Percentiles rank a stretch among this genome's conserved stretches.
phyloP scores from a whole-genome alignment of 1,139 yeast genomes.

The Magnusiomyces ingens region DNA sequence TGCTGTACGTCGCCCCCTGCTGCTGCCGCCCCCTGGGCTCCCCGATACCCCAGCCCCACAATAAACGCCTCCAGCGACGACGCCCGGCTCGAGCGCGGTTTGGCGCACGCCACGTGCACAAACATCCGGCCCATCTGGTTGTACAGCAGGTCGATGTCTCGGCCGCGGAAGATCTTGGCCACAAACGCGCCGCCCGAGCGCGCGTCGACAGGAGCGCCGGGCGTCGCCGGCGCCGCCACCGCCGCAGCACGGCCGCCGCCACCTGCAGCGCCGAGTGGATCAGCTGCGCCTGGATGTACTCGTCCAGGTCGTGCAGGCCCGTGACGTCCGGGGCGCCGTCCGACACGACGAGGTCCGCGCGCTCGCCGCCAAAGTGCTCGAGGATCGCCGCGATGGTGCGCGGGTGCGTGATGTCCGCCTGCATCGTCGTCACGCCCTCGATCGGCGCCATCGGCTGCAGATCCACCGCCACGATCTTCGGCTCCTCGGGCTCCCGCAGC shows the following conservation, averaged over 20 bases:
- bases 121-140: slow-evolving; percentile 81
- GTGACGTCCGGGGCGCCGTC: slow-evolving; percentile 99
- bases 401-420: slow-evolving; percentile 97
- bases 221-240: not conserved
- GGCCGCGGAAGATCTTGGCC: slow-evolving; percentile 91
- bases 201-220: no score
- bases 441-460: slow-evolving; percentile 97
- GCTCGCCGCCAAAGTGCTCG: slow-evolving; percentile 79
- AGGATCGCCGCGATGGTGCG: slow-evolving; percentile 68
- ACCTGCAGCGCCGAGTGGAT: slow-evolving; percentile 84
- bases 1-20: not conserved
- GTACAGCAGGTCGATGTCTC: slow-evolving; percentile 88
- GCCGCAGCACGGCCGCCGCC: slow-evolving; percentile 78
- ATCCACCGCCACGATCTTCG: slow-evolving; percentile 88
- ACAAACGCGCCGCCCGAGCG: slow-evolving; percentile 75
- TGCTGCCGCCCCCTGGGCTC: slow-evolving; percentile 27
- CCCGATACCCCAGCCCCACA: slow-evolving; percentile 76
- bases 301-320: slow-evolving; percentile 92
- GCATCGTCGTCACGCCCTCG: slow-evolving; percentile 76
- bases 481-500: slow-evolving; percentile 25
- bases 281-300: slow-evolving; percentile 91
- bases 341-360: slow-evolving; percentile 91
- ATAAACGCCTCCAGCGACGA: slow-evolving; percentile 89
- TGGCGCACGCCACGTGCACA: slow-evolving; percentile 85
- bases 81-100: slow-evolving; percentile 91